Conservation (phyloP, 2,329 filamentous ascomycete genomes). For the Phyllosticta citriasiana region DNA sequence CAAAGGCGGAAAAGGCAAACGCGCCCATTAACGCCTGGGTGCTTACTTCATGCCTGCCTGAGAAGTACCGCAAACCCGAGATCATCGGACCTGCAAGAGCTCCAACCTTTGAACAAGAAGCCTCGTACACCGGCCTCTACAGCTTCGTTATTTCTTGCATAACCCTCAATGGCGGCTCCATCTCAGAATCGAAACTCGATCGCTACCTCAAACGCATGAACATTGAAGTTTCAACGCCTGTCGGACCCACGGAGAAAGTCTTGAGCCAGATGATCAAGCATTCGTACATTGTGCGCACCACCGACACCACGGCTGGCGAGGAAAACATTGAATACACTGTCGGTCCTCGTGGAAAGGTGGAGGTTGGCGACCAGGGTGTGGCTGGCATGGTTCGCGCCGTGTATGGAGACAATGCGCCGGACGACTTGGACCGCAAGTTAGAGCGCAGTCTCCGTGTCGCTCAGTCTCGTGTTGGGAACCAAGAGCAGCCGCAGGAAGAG, state of each 20-base stretch:
- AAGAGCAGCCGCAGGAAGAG: background rate
- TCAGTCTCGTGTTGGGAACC: background rate
- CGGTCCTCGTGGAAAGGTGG: constrained; percentile 74
- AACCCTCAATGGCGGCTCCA: constrained; percentile 55
- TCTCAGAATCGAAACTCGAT: constrained; percentile 70
- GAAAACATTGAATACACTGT: constrained; percentile 72
- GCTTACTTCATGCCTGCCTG: constrained; percentile 62
- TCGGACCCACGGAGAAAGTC: constrained; percentile 63
- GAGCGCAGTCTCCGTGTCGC: constrained; percentile 21
- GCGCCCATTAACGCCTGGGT: constrained; percentile 58
- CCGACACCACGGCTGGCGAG: constrained; percentile 61
- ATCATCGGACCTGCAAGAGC: constrained; percentile 61
- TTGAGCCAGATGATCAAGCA: constrained; percentile 69
- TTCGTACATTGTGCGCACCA: constrained; percentile 67
- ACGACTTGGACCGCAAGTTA: constrained; percentile 24
- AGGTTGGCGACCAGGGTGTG: constrained; percentile 70
- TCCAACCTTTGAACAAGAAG: constrained; percentile 57
- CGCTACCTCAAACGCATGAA: constrained; percentile 67
- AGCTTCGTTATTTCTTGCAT: constrained; percentile 72
- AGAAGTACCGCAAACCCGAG: constrained; percentile 50
- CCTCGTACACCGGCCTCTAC: constrained; percentile 73
- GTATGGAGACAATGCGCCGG: constrained; percentile 31
- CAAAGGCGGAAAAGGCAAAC: constrained; percentile 40
- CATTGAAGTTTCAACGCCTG: constrained; percentile 61
- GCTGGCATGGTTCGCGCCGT: constrained; percentile 55